Evolutionary conservation across 2,329 filamentous ascomycete species (phyloP), one percentile per base, ranked within the genome.

Genomic region (Aspergillus ochraceoroseus): DNA sequence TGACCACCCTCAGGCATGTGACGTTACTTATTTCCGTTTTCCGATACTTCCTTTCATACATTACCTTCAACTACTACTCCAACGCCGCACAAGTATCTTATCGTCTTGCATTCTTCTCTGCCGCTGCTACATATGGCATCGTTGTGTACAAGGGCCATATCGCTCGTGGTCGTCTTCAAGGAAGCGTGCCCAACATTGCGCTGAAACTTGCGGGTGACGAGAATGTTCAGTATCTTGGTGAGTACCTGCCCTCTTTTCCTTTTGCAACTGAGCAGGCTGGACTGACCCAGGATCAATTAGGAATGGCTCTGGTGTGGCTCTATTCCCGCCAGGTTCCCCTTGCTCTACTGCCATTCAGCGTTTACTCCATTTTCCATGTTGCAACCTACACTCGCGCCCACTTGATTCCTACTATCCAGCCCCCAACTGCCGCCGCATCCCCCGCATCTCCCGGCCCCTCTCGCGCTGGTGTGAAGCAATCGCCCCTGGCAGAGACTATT

Each of bases 341-440:
- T 56, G 92, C 92, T 41, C 79, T 98, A 58, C 79, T 95, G 41
- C 92, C 92, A 18, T 98, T 95, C 72, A 83, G 82, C 56, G 87
- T 98, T 68, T 98, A 96, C 79, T 96, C 90, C 44, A 70, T 96
- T 68, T 98, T 98, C 82, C 92, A 98, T 71, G 88, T 96, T 55
- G 87, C 89, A 47, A 96, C 92, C 52, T 98, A 98, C 72, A 86
- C 85, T 52, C 88, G 92, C 66, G 85, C 85, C 65, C 94, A 94
- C 72, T 71, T 98, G 52, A 85, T 98, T 57, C 92, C 92, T 46
- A 87, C 86, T 49, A 63, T 98, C 57, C 76, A 84, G 58, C 86
- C 88, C 11, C 76, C 81, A 32, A 64, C 71, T 49, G 58, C 72
- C 23, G 67, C 77, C 9, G 67, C 77, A 26, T 73, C 76, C 28